Evolutionary conservation across 169 alveolate species (phyloP), one percentile per base, ranked within the genome.

Genomic region (Sarcocystis neurona): DNA sequence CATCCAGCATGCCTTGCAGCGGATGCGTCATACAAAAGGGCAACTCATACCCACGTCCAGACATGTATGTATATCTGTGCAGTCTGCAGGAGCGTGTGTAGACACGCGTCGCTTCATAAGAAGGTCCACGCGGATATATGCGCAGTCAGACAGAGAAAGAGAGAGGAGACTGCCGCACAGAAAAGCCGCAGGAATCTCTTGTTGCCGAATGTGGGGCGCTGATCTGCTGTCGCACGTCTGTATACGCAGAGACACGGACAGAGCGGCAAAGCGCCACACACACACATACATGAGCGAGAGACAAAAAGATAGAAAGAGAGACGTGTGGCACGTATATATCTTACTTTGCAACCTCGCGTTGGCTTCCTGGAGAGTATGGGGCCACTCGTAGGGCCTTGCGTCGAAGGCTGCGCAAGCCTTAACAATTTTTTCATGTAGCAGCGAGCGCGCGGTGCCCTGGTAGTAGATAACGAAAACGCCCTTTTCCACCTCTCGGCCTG

Each of bases 391-490:
- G 44, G 95, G 91, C 58, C 94, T 93, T 37, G 96, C 98, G 91
- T 95, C 96, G 87, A 96, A 96, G 27, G 99, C 97, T 44, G 95
- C 97, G 92, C 99, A 97, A 47, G 97, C 95, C 90, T 96, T 97
- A 91, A 94, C 85, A 27, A 98, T 94, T 85, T 97, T 98, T n/a
- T 94, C 95, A 79, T 94, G 96, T 41, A 98, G 95, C 74, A 95
- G 94, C 46, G 88, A 94, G 91, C 58, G 96, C 93, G 27, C 96
- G 95, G 58, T 97, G 96, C 93, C 96, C 97, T 95, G 94, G 80
- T 97, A 97, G 91, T 98, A 96, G 47, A 98, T 96, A 27, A 98
- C 98, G 90, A 98, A 98, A 2, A 98, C 99, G 72, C 95, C 95
- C 94, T 96, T 96, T 39, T 93, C 93, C 6, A 93, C 92, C 0